A percentile compares a stretch with the other conserved stretches of the same genome.
Conservation (phyloP, 331 rosid genomes). For the Rhamnella rubrinervis region DNA sequence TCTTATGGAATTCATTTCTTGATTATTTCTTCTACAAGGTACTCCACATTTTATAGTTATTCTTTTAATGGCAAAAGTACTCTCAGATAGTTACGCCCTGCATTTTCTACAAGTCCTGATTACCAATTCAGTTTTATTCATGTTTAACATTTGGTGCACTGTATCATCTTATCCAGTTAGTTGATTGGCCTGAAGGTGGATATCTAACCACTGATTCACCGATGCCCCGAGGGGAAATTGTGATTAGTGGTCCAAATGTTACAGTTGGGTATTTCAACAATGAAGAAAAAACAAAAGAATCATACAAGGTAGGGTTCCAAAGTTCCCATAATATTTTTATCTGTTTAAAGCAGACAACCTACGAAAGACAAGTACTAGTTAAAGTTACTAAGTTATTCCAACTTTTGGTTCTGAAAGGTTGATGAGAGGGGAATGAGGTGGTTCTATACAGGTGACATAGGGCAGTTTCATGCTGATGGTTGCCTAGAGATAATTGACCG, state of each 20-base stretch:
- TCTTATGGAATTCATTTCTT: too few species aligned
- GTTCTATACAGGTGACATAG: constrained; percentile 95
- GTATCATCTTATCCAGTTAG: constrained; percentile 53
- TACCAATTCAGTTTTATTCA: neutral
- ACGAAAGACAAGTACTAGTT: neutral
- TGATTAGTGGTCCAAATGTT: constrained; percentile 90
- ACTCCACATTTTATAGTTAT: too few species aligned
- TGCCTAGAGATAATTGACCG: constrained; percentile 96
- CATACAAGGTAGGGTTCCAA: constrained; percentile 63
- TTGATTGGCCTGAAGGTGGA: constrained; percentile 96
- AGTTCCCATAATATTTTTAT: neutral
- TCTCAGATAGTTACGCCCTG: too few species aligned
- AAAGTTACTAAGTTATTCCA: neutral
- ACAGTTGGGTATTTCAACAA: constrained; percentile 94
- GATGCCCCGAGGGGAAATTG: constrained; percentile 93
- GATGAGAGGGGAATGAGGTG: constrained; percentile 89
- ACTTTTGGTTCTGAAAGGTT: constrained; percentile 44
- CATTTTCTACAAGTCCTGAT: neutral
- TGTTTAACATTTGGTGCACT: constrained; percentile 16
- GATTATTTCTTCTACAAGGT: too few species aligned
- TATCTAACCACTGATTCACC: constrained; percentile 67
- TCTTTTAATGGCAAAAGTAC: too few species aligned
- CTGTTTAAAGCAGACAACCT: neutral
- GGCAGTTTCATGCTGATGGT: constrained; percentile 82
- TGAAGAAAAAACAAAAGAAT: constrained; percentile 83